Conservation (phyloP, 2,329 filamentous ascomycete species). For the Graphium sp. region DNA sequence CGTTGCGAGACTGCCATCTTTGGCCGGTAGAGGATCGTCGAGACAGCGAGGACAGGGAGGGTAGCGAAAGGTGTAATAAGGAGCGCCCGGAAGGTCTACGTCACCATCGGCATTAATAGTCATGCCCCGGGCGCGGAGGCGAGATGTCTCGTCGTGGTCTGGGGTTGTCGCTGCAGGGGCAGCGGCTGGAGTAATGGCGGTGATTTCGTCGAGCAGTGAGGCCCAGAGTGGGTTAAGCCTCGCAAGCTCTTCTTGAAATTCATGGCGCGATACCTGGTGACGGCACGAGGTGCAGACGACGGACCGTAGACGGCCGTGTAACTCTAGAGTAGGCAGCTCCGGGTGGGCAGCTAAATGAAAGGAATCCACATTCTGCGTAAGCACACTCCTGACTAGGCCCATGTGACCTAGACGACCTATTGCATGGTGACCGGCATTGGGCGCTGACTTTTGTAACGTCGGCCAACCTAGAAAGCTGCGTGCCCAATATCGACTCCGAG, state of each 20-base stretch:
- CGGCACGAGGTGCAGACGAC: slow-evolving; percentile 69
- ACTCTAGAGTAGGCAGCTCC: slow-evolving; percentile 55
- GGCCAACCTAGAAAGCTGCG: slow-evolving; percentile 89
- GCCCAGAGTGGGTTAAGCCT: slow-evolving; percentile 77
- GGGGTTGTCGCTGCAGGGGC: slow-evolving; percentile 32
- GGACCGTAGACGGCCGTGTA: slow-evolving; percentile 79
- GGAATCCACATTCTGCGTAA: slow-evolving; percentile 96
- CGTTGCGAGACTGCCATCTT: slow-evolving; percentile 27
- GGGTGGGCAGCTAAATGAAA: slow-evolving; percentile 74
- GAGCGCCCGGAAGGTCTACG: slow-evolving; percentile 72
- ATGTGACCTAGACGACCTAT: slow-evolving; percentile 54
- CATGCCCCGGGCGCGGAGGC: slow-evolving; percentile 51
- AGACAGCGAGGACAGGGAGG: slow-evolving; percentile 77
- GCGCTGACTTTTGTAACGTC: slow-evolving; percentile 57
- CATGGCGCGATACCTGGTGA: slow-evolving; percentile 49
- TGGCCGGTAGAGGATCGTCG: slow-evolving; percentile 40
- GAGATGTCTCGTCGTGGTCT: slow-evolving; percentile 60
- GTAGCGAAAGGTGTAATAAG: slow-evolving; percentile 82
- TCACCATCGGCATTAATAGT: slow-evolving; percentile 90
- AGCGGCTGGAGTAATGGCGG: slow-evolving; percentile 55
- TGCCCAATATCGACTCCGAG: slow-evolving; percentile 89
- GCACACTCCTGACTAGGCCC: slow-evolving; percentile 57
- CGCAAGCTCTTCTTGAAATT: slow-evolving; percentile 63
- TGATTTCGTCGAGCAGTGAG: slow-evolving; percentile 53
- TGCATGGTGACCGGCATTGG: slow-evolving; percentile 67